Conservation (phyloP, 225 moss, liverwort and hornwort species). For the Bryoerythrophyllum caledonicum region DNA sequence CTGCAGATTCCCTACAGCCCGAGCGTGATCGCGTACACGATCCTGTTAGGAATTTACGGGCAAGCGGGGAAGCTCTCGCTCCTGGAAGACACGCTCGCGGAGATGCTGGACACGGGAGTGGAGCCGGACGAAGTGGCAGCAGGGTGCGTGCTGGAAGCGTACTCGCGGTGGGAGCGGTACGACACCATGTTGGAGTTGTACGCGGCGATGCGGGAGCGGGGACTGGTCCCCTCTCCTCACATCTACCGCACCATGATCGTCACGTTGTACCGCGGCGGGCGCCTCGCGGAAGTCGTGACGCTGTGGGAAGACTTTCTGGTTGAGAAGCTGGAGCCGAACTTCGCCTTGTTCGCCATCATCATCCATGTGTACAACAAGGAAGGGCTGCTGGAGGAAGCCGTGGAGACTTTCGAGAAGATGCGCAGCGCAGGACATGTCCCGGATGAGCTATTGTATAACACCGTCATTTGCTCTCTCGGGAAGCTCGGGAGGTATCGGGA, state of each 20-base stretch:
- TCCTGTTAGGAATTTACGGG: conserved; percentile 71
- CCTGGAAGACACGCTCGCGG: conserved; percentile 73
- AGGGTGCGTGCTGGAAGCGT: conserved; percentile 72
- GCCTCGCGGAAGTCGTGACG: conserved; percentile 55
- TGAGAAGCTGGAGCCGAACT: conserved; percentile 62
- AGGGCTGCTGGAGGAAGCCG: conserved; percentile 65
- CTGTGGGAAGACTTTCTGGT: conserved; percentile 89
- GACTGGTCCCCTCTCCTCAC: conserved; percentile 66
- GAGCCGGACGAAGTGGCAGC: conserved; percentile 87
- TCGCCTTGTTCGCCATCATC: conserved; percentile 58
- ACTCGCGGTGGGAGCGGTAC: conserved; percentile 55
- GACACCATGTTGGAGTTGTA: conserved; percentile 85
- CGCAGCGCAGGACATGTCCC: conserved; percentile 51
- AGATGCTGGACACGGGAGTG: conserved; percentile 82
- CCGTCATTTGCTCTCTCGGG: conserved; percentile 69
- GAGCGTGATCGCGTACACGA: conserved; percentile 89
- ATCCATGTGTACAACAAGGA: conserved; percentile 70
- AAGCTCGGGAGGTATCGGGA: conserved; percentile 64
- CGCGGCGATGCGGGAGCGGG: conserved; percentile 84
- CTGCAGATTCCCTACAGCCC: conserved; percentile 84
- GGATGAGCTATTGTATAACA: conserved; percentile 79
- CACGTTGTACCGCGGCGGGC: conserved; percentile 54
- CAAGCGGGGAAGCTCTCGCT: conserved; percentile 82
- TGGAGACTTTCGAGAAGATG: conserved; percentile 69
- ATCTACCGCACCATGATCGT: conserved; percentile 78